Conservation (phyloP, 495 filamentous ascomycete species). For the Neurospora intermedia region DNA sequence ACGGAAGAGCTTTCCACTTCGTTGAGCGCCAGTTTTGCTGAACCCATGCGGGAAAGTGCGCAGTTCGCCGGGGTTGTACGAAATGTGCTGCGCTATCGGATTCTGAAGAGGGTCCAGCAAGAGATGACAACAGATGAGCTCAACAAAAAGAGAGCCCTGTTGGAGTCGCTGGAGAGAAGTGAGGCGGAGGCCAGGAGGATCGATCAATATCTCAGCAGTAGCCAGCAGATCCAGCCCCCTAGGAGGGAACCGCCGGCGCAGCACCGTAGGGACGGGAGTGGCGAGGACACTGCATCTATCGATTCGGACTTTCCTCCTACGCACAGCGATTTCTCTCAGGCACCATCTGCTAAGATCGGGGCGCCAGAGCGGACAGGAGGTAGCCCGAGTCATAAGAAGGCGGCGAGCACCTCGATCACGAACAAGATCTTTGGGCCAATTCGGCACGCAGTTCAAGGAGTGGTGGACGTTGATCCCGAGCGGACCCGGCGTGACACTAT, state of each 20-base stretch:
- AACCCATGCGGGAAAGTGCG: conserved; percentile 93
- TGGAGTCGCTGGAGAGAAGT: conserved; percentile 78
- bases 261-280: conserved; percentile 33
- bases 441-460: conserved; percentile 88
- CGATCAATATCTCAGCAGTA: conserved; percentile 73
- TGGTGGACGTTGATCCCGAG: conserved; percentile 93
- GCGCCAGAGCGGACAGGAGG: conserved; percentile 33
- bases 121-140: conserved; percentile 94
- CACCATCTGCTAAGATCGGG: conserved; percentile 52
- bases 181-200: conserved; percentile 87
- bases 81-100: conserved; percentile 72
- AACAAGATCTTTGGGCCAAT: conserved; percentile 93
- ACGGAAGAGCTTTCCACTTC: conserved; percentile 81
- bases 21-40: conserved; percentile 81
- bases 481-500: conserved; percentile 85
- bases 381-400: conserved; percentile 52
- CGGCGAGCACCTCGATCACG: conserved; percentile 70
- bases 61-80: conserved; percentile 95
- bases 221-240: conserved; percentile 48
- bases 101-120: conserved; percentile 88
- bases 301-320: conserved; percentile 93
- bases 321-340: conserved; percentile 55
- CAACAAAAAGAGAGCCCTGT: conserved; percentile 61
- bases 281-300: conserved; percentile 67
- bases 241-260: conserved; percentile 39